Conservation (phyloP, 2,329 filamentous ascomycete species). For the Bipolaris sorokiniana region DNA sequence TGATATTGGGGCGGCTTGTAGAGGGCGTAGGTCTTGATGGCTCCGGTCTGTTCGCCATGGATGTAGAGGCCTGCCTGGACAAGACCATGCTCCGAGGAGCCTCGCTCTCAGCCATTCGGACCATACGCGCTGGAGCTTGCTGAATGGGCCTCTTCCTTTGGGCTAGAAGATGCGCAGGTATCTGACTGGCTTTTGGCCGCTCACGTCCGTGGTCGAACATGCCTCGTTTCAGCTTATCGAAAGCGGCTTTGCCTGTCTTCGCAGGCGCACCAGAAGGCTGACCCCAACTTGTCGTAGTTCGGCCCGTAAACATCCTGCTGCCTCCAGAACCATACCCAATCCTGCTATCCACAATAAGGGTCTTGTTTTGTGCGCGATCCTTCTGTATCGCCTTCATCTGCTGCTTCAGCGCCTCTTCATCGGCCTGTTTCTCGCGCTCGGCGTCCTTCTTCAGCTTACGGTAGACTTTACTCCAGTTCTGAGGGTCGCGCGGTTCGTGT, state of each 20-base stretch:
- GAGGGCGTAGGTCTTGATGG: slow-evolving; percentile 11
- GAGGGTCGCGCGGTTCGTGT: slow-evolving; percentile 67
- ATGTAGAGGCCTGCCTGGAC: slow-evolving; percentile 35
- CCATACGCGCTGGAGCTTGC: slow-evolving; percentile 40
- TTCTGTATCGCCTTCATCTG: slow-evolving; percentile 42
- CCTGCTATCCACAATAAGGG: slow-evolving; percentile 38
- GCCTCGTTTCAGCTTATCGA: slow-evolving; percentile 43
- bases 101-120: slow-evolving; percentile 39
- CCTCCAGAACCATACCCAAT: slow-evolving; percentile 31
- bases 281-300: slow-evolving; percentile 28
- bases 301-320: slow-evolving; percentile 24
- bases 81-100: slow-evolving; percentile 33
- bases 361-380: slow-evolving; percentile 39
- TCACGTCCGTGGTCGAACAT: slow-evolving; percentile 44
- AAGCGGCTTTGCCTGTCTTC: slow-evolving; percentile 45
- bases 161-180: slow-evolving; percentile 38
- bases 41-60: slow-evolving; percentile 20
- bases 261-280: slow-evolving; percentile 33
- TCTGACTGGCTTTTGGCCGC: slow-evolving; percentile 36
- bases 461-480: slow-evolving; percentile 81
- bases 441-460: slow-evolving; percentile 53
- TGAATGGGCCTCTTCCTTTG: slow-evolving; percentile 31
- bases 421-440: slow-evolving; percentile 43
- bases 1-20: slow-evolving; percentile 29
- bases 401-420: slow-evolving; percentile 42